Base-by-base conservation (phyloP, 1,139 yeast species). In the Komagataea norvegica region DNA sequence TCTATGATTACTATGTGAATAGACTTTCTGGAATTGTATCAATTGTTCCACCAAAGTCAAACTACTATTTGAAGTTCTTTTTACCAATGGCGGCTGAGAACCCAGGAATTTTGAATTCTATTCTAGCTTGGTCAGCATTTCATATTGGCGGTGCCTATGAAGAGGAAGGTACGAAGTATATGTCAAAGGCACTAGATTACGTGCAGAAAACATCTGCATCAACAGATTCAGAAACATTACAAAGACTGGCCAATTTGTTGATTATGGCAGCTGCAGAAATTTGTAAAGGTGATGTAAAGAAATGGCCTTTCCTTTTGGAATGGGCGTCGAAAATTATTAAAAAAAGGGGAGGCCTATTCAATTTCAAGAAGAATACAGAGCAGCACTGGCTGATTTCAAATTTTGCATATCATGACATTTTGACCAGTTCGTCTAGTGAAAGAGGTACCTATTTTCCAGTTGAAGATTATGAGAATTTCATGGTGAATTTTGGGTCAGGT, bases 401-500 rank as follows among this genome's bases (percentile, higher is more conserved):
- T 57, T 85, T 81, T 60, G 87, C 88, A 1, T 85, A 84, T 54
- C 94, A 85, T 56, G 94, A 84, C 54, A 70, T 85, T 28, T 64
- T 82, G 46, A 78, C 91, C 1, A 65, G 72, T 31, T 74, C 83
- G 11, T 67, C 57, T 5, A 64, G 71, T 35, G 76, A 74, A 38
- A 55, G 79, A 34, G 78, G 78, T 1, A 69, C 81, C 0, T 77
- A 75, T 51, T 79, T 79, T 53, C 69, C 77, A 0, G 61, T 71
- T 18, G 62, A 64, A 13, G 77, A 75, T 31, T 83, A 84, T 57
- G 77, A 79, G 35, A 59, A 63, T 25, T 67, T 77, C 36, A 70
- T 83, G 55, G 61, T 58, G 18, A 56, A 54, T 38, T 38, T 55
- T 22, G 59, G 57, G 29, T 52, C 59, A 38, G 67, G 64, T 25